Conservation (phyloP, 192 early-diverging fungal genomes). For the Coemansia sp. region DNA sequence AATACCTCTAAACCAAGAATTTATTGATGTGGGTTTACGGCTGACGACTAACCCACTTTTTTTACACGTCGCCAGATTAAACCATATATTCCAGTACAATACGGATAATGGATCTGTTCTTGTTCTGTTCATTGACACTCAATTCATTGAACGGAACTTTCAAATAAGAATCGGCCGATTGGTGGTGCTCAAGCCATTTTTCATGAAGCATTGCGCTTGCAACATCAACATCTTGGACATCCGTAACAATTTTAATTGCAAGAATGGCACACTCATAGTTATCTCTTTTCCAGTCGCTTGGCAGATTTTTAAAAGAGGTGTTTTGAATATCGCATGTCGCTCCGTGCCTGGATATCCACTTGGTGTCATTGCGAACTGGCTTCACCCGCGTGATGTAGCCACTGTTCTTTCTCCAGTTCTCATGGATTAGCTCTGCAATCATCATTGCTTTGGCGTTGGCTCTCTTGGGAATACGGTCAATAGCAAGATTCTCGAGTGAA, state of each 20-base stretch:
- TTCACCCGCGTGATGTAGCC: background rate
- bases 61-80: background rate
- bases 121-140: background rate
- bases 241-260: background rate
- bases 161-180: background rate
- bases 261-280: background rate
- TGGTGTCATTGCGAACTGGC: background rate
- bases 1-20: too few species aligned
- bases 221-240: background rate
- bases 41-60: too few species aligned
- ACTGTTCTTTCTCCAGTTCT: conserved; percentile 4
- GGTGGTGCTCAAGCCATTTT: background rate
- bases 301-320: background rate
- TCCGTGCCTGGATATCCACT: background rate
- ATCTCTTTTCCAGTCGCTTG: conserved; percentile 1
- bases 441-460: background rate
- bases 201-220: conserved; percentile 2
- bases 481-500: background rate
- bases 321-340: conserved; percentile 1
- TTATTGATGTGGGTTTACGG: too few species aligned
- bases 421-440: background rate
- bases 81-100: background rate
- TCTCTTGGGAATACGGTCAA: background rate
- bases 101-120: background rate
- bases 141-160: background rate